A percentile compares a stretch with the other conserved stretches of the same genome.
Conservation (phyloP, 2,329 filamentous ascomycete genomes). For the Diaporthe sp. region DNA sequence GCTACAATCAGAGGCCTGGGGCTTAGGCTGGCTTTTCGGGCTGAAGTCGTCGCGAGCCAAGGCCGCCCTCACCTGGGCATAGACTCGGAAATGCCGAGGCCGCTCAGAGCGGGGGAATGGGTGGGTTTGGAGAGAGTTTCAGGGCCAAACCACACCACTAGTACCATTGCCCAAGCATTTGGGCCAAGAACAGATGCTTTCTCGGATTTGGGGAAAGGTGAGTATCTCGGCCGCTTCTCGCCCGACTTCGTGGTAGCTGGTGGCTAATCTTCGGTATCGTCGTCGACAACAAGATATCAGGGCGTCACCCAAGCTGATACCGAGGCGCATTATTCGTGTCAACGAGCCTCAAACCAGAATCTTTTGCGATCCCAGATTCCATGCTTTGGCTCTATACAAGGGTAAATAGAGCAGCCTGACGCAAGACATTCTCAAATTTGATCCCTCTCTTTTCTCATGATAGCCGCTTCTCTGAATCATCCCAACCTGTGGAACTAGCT, state of each 20-base stretch:
- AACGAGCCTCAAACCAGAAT: neutral
- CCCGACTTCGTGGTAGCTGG: conserved; percentile 5
- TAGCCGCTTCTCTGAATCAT: neutral
- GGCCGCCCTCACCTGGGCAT: neutral
- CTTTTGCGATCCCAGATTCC: no score
- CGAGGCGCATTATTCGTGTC: neutral
- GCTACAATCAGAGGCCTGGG: neutral
- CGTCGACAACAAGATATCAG: neutral
- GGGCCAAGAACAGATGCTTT: neutral
- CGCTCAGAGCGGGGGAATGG: neutral
- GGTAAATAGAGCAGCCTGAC: neutral
- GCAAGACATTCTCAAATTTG: no score
- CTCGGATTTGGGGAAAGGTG: neutral
- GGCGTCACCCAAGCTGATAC: conserved; percentile 9
- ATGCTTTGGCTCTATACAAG: no score
- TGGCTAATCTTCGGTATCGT: conserved; percentile 15
- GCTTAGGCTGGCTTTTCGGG: neutral
- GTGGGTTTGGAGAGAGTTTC: conserved; percentile 15
- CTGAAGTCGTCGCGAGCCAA: conserved; percentile 27
- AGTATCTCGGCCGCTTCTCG: conserved; percentile 2
- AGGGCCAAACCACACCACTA: conserved; percentile 16
- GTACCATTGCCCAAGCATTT: conserved; percentile 13
- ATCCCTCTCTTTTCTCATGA: neutral
- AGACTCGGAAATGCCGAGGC: conserved; percentile 14
- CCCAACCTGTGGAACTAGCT: no score